phyloP scores from a whole-genome alignment of 1,284 basidiomycete genomes.

The Boletus semigastroideus region DNA sequence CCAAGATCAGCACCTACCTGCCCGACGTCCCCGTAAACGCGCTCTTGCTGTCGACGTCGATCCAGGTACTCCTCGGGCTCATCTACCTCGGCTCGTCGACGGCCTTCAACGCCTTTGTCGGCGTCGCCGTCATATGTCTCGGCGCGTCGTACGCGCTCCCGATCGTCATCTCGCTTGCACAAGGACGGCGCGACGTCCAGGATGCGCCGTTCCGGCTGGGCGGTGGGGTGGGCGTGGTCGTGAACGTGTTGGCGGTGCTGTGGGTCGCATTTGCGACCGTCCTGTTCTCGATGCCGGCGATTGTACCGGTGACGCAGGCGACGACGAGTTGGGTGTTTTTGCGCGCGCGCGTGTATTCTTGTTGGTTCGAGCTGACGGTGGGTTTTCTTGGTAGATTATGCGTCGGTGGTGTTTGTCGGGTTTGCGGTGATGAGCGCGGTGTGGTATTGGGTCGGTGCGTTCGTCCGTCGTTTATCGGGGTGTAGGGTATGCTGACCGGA shows the following conservation, averaged over 20 bases:
- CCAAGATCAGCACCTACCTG: conserved; percentile 42
- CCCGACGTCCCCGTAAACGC: conserved; percentile 55
- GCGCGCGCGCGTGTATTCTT: too few species aligned
- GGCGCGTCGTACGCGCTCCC: conserved; percentile 54
- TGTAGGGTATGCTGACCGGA: background rate
- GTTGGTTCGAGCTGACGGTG: too few species aligned
- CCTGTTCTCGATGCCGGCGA: conserved; percentile 59
- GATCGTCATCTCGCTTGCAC: conserved; percentile 44
- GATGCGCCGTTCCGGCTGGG: conserved; percentile 49
- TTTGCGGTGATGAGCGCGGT: conserved; percentile 51
- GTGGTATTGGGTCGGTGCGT: conserved; percentile 60
- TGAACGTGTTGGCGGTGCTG: conserved; percentile 46
- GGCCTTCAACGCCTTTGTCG: conserved; percentile 57
- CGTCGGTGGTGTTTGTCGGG: conserved; percentile 61
- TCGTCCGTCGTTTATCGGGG: background rate
- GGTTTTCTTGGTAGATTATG: conserved; percentile 45
- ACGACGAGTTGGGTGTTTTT: conserved; percentile 44
- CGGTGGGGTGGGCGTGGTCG: conserved; percentile 31
- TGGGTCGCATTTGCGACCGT: conserved; percentile 54
- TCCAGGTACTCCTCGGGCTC: conserved; percentile 57
- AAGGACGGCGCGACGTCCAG: conserved; percentile 38
- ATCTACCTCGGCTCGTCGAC: conserved; percentile 53
- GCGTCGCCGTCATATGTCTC: conserved; percentile 55
- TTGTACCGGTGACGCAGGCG: conserved; percentile 44
- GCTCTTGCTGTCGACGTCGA: conserved; percentile 53